These are phyloP conservation scores for Colletotrichum costaricense DNA, from an alignment of 2,329 filamentous ascomycete species.

Conservation along the genomic window DNA sequence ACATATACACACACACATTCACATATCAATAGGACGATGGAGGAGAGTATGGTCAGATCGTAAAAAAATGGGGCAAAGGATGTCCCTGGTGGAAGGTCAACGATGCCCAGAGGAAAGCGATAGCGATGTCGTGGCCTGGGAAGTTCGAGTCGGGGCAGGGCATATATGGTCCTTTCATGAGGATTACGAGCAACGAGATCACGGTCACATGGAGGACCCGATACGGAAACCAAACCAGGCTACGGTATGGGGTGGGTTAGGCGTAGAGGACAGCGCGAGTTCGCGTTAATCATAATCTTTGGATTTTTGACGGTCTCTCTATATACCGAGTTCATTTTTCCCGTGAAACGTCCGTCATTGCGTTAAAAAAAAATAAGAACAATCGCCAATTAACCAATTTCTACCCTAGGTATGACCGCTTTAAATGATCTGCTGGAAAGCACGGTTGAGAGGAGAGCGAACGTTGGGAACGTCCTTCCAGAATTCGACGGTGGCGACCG, in stretches of 20 bases:
- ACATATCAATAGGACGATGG: neutral
- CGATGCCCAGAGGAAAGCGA: neutral
- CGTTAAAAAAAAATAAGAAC: constrained; percentile 31
- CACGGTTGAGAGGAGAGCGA: constrained; percentile 95
- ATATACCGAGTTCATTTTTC: constrained; percentile 37
- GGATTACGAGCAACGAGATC: constrained; percentile 22
- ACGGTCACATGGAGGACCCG: constrained; percentile 11
- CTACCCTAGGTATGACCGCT: constrained; percentile 29
- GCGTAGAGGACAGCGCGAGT: constrained; percentile 20
- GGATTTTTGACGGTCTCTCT: constrained; percentile 35
- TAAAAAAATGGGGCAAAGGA: neutral
- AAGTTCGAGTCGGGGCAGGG: neutral
- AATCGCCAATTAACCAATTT: constrained; percentile 34
- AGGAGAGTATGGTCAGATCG: neutral
- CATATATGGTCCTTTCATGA: constrained; percentile 5
- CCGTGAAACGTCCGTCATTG: constrained; percentile 32
- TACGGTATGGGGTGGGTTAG: constrained; percentile 9
- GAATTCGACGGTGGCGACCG: constrained; percentile 91
- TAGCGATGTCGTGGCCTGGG: neutral
- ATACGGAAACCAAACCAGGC: constrained; percentile 10
- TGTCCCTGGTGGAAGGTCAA: neutral
- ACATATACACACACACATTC: no score
- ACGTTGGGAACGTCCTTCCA: constrained; percentile 94
- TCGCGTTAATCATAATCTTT: constrained; percentile 37
- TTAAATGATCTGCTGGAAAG: constrained; percentile 97